Conservation (phyloP, 2,329 filamentous ascomycete species). For the Endocalyx cinctus region DNA sequence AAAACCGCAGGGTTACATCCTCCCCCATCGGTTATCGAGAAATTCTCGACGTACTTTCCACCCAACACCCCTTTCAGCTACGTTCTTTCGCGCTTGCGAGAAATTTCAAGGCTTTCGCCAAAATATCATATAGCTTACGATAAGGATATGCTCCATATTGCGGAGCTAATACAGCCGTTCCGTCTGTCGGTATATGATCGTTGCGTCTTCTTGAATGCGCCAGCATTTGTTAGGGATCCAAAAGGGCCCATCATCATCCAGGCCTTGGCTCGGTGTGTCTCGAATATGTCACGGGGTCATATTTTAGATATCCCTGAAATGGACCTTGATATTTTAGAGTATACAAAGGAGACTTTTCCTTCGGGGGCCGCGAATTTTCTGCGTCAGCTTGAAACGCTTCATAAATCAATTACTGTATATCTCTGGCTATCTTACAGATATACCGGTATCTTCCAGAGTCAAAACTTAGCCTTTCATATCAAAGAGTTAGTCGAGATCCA, state of each 20-base stretch:
- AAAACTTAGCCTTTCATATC: constrained; percentile 71
- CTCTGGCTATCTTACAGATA: constrained; percentile 93
- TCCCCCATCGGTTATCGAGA: constrained; percentile 63
- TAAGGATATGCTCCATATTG: constrained; percentile 58
- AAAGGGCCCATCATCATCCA: constrained; percentile 47
- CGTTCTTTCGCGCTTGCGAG: constrained; percentile 69
- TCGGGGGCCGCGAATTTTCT: constrained; percentile 53
- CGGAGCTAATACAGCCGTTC: constrained; percentile 70
- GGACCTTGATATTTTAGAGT: constrained; percentile 69
- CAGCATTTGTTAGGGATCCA: constrained; percentile 52
- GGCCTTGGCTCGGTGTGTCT: constrained; percentile 65
- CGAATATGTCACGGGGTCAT: constrained; percentile 59
- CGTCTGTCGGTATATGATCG: constrained; percentile 69
- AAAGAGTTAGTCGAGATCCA: constrained; percentile 72
- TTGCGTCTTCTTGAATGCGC: constrained; percentile 69
- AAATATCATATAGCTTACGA: constrained; percentile 69
- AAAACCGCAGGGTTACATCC: constrained; percentile 69
- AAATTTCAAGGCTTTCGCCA: constrained; percentile 58
- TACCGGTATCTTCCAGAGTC: constrained; percentile 70
- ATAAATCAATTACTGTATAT: constrained; percentile 79
- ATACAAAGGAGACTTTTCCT: constrained; percentile 40
- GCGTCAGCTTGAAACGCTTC: constrained; percentile 66
- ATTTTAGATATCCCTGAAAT: constrained; percentile 68
- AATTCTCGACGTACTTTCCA: constrained; percentile 77
- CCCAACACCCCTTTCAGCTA: constrained; percentile 76